Conservation (phyloP, 495 filamentous ascomycete genomes). For the Xylaria scruposa region DNA sequence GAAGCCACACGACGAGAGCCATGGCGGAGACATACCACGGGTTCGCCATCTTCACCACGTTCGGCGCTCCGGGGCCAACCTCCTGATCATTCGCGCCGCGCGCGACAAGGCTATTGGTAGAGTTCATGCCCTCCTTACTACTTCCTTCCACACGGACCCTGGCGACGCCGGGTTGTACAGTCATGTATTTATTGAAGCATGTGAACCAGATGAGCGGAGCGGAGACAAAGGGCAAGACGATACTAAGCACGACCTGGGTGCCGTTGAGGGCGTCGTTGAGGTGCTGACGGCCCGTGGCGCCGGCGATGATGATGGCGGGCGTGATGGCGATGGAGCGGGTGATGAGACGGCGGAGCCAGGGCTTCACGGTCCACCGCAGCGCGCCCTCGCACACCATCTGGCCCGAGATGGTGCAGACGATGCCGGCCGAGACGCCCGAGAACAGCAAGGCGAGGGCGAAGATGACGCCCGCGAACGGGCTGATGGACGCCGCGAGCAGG, state of each 20-base stretch:
- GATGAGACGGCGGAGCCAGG: conserved; percentile 75
- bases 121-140: conserved; percentile 28
- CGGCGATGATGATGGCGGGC: conserved; percentile 82
- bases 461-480: conserved; percentile 73
- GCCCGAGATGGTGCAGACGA: conserved; percentile 83
- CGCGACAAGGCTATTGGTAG: conserved; percentile 20
- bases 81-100: conserved; percentile 27
- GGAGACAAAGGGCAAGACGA: conserved; percentile 80
- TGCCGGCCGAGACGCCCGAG: conserved; percentile 78
- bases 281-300: conserved; percentile 73
- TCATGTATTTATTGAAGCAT: conserved; percentile 82
- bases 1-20: conserved; percentile 67
- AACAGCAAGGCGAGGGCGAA: conserved; percentile 80
- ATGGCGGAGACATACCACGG: conserved; percentile 61
- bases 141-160: conserved; percentile 42
- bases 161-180: conserved; percentile 55
- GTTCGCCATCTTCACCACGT: conserved; percentile 65
- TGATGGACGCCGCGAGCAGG: conserved; percentile 72
- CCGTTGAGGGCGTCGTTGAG: conserved; percentile 77
- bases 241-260: conserved; percentile 79
- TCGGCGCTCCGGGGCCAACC: conserved; percentile 27
- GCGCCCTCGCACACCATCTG: conserved; percentile 86
- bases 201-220: conserved; percentile 91
- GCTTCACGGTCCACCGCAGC: conserved; percentile 70
- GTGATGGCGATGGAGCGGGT: conserved; percentile 80